Conservation (phyloP, 371 early-diverging fungal species). For the Mucor plumbeus region DNA sequence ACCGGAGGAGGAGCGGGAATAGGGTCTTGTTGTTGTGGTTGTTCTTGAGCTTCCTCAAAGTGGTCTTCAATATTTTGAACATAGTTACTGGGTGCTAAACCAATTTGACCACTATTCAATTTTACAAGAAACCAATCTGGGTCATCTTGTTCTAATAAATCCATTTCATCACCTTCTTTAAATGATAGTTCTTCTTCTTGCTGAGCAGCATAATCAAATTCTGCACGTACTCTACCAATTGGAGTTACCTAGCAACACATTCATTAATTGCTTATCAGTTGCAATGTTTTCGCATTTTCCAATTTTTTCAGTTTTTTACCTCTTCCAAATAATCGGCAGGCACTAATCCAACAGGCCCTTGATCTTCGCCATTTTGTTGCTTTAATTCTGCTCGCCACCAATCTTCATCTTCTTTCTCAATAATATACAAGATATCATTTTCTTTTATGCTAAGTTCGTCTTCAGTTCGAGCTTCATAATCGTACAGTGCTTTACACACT, state of each 20-base stretch:
- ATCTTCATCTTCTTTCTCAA: constrained; percentile 78
- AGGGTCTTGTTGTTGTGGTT: constrained; percentile 12
- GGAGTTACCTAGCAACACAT: constrained; percentile 32
- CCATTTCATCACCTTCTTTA: constrained; percentile 73
- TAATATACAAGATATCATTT: constrained; percentile 74
- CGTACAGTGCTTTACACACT: constrained; percentile 56
- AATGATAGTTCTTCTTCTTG: constrained; percentile 83
- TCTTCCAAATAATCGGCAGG: constrained; percentile 78
- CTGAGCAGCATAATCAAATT: constrained; percentile 81
- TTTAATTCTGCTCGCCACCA: constrained; percentile 82
- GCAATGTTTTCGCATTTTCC: neutral
- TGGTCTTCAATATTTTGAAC: constrained; percentile 53
- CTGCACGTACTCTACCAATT: constrained; percentile 66
- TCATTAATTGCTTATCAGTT: neutral
- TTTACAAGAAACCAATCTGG: constrained; percentile 82
- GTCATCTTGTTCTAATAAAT: constrained; percentile 76
- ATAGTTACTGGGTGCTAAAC: constrained; percentile 81
- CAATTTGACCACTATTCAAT: constrained; percentile 59
- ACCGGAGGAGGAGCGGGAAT: constrained; percentile 5
- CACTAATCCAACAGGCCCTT: constrained; percentile 70
- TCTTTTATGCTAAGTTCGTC: constrained; percentile 88
- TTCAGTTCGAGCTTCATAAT: constrained; percentile 83
- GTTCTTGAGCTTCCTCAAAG: neutral
- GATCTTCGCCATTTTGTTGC: constrained; percentile 44
- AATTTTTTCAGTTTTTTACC: constrained; percentile 38